phyloP scores from a whole-genome alignment of 306 rosid species.

The Clitoria ternatea region DNA sequence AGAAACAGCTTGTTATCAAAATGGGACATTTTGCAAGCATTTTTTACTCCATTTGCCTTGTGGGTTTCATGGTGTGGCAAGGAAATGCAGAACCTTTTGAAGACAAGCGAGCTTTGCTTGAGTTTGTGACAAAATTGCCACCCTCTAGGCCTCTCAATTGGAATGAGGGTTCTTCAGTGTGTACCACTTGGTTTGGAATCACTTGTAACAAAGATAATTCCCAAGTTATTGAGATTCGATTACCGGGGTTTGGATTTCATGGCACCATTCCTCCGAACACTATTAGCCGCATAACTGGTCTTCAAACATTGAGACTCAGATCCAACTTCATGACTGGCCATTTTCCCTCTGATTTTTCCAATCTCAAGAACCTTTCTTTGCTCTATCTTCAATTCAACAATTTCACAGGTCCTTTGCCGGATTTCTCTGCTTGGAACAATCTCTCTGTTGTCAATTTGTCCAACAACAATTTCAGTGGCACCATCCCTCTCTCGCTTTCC shows the following conservation, averaged over 20 bases:
- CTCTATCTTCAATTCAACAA: conserved; percentile 79
- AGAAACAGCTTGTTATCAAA: not conserved
- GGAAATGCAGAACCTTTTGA: conserved; percentile 62
- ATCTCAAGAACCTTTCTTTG: conserved; percentile 58
- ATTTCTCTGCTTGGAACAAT: conserved; percentile 72
- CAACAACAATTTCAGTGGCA: conserved; percentile 58
- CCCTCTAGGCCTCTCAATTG: conserved; percentile 70
- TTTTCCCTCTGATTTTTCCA: conserved; percentile 61
- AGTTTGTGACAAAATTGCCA: conserved; percentile 50
- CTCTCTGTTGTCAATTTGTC: conserved; percentile 60
- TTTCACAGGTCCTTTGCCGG: conserved; percentile 69
- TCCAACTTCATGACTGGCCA: conserved; percentile 61
- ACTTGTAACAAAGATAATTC: conserved; percentile 54
- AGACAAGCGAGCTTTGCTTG: conserved; percentile 73
- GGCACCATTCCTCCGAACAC: conserved; percentile 72
- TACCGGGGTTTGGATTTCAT: conserved; percentile 73
- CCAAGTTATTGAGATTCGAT: conserved; percentile 49
- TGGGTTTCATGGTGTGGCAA: conserved; percentile 37
- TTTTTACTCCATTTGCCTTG: conserved; percentile 31
- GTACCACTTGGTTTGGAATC: conserved; percentile 73
- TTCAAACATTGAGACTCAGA: conserved; percentile 69
- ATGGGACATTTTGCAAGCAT: conserved; percentile 20
- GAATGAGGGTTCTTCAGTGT: conserved; percentile 48
- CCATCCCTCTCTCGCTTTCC: conserved; percentile 62
- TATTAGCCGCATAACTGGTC: conserved; percentile 52